Evolutionary conservation across 106 monocot genomes (phyloP).

Genomic region (Dioscorea alata): DNA sequence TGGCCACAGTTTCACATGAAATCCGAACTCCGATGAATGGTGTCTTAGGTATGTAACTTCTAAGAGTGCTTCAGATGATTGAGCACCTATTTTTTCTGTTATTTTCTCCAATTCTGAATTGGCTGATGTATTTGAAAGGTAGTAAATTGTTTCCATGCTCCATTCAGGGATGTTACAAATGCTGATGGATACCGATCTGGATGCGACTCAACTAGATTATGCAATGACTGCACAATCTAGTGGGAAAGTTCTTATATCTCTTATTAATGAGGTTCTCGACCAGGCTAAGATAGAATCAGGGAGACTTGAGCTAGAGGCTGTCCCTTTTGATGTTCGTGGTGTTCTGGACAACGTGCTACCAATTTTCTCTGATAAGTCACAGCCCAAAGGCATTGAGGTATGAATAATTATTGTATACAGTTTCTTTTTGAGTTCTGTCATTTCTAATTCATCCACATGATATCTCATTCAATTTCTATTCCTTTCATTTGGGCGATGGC

Average conservation of each 20-base stretch:
- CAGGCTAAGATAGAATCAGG: constrained; percentile 92
- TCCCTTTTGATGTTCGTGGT: constrained; percentile 69
- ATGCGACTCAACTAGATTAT: constrained; percentile 82
- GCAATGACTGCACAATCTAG: constrained; percentile 83
- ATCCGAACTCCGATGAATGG: constrained; percentile 97
- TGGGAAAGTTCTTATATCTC: constrained; percentile 65
- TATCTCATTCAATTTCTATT: not conserved
- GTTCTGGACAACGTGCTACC: constrained; percentile 75
- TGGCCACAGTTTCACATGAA: constrained; percentile 93
- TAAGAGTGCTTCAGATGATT: not conserved
- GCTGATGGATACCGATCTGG: constrained; percentile 81
- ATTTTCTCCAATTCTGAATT: not conserved
- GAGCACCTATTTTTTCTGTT: not conserved
- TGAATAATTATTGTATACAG: not conserved
- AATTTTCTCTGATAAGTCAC: constrained; percentile 77
- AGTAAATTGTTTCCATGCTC: not conserved
- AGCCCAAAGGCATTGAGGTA: constrained; percentile 81
- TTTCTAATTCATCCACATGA: too few relatives aligned
- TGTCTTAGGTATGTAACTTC: constrained; percentile 61
- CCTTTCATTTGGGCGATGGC: constrained; percentile 4
- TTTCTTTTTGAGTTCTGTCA: not conserved
- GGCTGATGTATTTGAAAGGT: too few relatives aligned
- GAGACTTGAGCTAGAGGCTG: constrained; percentile 77
- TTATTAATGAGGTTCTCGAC: constrained; percentile 92
- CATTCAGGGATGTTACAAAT: constrained; percentile 83